Percentiles rank a stretch among this genome's conserved stretches.
These are phyloP conservation scores for Vigna radiata DNA, from an alignment of 306 rosid species.

Conservation along the genomic window DNA sequence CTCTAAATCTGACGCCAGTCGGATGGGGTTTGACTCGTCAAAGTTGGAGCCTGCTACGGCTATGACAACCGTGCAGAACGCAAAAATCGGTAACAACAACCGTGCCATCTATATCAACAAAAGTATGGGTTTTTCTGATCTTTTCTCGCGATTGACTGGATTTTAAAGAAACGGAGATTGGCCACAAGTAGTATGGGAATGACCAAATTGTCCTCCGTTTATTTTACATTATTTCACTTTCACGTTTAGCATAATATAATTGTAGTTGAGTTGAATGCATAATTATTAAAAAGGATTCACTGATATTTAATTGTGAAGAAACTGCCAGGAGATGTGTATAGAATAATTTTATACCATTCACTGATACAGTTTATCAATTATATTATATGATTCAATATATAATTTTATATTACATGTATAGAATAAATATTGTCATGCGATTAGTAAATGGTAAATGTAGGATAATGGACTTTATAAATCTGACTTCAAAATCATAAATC, in stretches of 20 bases:
- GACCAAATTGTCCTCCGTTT: slow-evolving; percentile 22
- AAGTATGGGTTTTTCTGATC: too few relatives aligned
- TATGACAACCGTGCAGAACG: slow-evolving; percentile 33
- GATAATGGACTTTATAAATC: too few relatives aligned
- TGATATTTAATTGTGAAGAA: too few relatives aligned
- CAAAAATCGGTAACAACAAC: slow-evolving; percentile 42
- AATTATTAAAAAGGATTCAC: not conserved
- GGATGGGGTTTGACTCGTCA: slow-evolving; percentile 81
- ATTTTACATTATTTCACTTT: not conserved
- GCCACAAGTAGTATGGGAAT: not conserved
- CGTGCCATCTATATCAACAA: slow-evolving; percentile 57
- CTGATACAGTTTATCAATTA: too few relatives aligned
- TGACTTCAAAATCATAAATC: too few relatives aligned
- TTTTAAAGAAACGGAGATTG: not conserved
- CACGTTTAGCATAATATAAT: not conserved
- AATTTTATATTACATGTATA: too few relatives aligned
- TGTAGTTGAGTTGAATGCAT: not conserved
- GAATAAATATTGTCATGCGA: too few relatives aligned
- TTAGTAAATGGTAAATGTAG: too few relatives aligned
- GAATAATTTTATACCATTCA: too few relatives aligned
- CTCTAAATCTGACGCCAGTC: slow-evolving; percentile 65
- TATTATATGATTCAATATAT: too few relatives aligned
- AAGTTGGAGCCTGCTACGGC: slow-evolving; percentile 51
- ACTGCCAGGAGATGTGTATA: too few relatives aligned
- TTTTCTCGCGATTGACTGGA: not conserved